Evolutionary conservation across 1,284 basidiomycete species (phyloP).

Genomic region (Ceratorhiza oryzae-sativae): DNA sequence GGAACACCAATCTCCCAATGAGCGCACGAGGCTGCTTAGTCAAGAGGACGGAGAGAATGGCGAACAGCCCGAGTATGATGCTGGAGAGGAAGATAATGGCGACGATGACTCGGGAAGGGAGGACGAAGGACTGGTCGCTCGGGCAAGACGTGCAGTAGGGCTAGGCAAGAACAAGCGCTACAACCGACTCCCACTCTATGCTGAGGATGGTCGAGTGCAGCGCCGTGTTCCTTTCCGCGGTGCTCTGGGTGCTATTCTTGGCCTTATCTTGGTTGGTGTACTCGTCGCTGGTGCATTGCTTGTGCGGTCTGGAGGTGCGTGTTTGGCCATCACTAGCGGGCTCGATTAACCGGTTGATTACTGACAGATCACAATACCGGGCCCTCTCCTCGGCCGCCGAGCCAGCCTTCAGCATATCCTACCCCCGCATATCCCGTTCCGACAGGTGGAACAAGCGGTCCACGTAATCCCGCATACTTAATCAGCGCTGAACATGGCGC

Average conservation of each 20-base stretch:
- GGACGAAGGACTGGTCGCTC: conserved; percentile 34
- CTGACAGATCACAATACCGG: conserved; percentile 50
- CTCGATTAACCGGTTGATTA: conserved; percentile 21
- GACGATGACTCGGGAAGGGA: conserved; percentile 38
- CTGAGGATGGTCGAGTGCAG: conserved; percentile 19
- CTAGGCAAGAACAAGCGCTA: not conserved
- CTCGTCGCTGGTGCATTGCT: conserved; percentile 44
- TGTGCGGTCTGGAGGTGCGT: conserved; percentile 37
- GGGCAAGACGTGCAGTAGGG: conserved; percentile 29
- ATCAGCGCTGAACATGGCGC: conserved; percentile 77
- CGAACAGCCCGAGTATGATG: conserved; percentile 32
- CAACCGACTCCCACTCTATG: conserved; percentile 44
- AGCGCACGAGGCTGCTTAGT: conserved; percentile 39
- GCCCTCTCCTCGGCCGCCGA: conserved; percentile 49
- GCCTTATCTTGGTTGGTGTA: conserved; percentile 38
- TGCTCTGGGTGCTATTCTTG: conserved; percentile 31
- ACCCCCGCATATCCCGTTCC: conserved; percentile 39
- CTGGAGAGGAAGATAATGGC: conserved; percentile 36
- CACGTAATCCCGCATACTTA: conserved; percentile 74
- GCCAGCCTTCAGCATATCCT: conserved; percentile 22
- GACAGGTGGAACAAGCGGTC: conserved; percentile 36
- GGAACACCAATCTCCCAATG: conserved; percentile 14
- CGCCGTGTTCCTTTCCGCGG: conserved; percentile 21
- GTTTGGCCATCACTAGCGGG: not conserved
- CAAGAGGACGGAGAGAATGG: not conserved